phyloP scores from a whole-genome alignment of 202 grass and related monocot genomes.

The Musa balbisiana region DNA sequence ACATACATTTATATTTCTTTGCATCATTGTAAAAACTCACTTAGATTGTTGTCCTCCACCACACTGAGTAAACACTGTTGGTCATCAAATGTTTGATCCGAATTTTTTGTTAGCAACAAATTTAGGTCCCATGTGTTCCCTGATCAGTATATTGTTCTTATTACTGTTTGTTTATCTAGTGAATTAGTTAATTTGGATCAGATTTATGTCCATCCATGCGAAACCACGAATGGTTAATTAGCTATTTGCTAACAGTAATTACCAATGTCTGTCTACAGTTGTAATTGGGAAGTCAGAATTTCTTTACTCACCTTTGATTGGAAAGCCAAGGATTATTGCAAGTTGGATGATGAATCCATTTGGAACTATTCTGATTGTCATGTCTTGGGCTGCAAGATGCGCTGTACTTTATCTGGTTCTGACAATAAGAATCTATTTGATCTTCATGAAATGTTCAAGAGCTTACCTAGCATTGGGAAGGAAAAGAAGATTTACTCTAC shows the following conservation, averaged over 20 bases:
- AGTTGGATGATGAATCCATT: slow-evolving; percentile 45
- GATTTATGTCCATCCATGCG: no score
- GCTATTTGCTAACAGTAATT: not conserved
- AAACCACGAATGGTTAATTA: not conserved
- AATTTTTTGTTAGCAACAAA: no score
- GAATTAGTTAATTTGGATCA: no score
- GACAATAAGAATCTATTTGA: slow-evolving; percentile 57
- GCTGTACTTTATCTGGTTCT: slow-evolving; percentile 35
- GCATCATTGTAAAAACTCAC: not conserved
- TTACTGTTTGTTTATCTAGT: no score
- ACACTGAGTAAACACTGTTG: no score
- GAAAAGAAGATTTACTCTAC: slow-evolving; percentile 40
- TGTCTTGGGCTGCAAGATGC: slow-evolving; percentile 53
- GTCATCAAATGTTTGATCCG: no score
- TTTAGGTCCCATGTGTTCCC: no score
- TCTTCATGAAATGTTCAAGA: slow-evolving; percentile 85
- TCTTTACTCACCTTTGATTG: slow-evolving; percentile 59
- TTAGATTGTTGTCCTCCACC: not conserved
- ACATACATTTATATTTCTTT: not conserved
- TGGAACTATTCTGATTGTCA: slow-evolving; percentile 71
- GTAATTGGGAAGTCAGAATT: slow-evolving; percentile 70
- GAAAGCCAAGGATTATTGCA: slow-evolving; percentile 24
- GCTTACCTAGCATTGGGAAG: slow-evolving; percentile 54
- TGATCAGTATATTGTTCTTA: not conserved
- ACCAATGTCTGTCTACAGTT: slow-evolving; percentile 32